Percentiles rank a stretch among this genome's conserved stretches.
Evolutionary conservation across 257 asterid genomes (phyloP).

Genomic region (Solanum verrucosum): DNA sequence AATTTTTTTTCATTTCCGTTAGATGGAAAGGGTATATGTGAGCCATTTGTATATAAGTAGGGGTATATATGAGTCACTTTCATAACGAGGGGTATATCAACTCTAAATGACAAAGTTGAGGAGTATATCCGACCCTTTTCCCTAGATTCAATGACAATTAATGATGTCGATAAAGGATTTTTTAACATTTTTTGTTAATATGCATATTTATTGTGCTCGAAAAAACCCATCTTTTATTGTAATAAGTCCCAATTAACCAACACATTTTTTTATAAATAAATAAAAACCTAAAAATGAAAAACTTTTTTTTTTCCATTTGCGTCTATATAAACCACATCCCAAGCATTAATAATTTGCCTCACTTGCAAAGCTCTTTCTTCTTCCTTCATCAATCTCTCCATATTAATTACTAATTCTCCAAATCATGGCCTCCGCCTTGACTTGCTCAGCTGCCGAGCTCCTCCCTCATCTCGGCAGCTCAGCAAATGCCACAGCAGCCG

Average conservation of each 20-base stretch:
- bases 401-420: background rate
- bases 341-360: background rate
- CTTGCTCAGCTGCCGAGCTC: conserved; percentile 42
- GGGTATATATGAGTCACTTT: too few relatives aligned
- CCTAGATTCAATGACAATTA: too few relatives aligned
- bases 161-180: too few relatives aligned
- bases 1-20: too few relatives aligned
- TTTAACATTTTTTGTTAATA: too few relatives aligned
- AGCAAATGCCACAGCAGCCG: conserved; percentile 47
- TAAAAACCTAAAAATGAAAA: background rate
- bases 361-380: background rate
- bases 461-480: conserved; percentile 62
- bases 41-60: too few relatives aligned
- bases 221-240: too few relatives aligned
- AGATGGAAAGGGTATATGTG: too few relatives aligned
- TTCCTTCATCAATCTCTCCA: background rate
- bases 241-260: background rate
- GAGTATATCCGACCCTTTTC: too few relatives aligned
- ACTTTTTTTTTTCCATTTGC: background rate
- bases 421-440: background rate
- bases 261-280: background rate
- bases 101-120: too few relatives aligned
- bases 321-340: background rate
- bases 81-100: too few relatives aligned
- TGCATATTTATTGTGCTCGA: background rate